phyloP scores from a whole-genome alignment of 208 protist genomes.

The Wallacemonas sp. region DNA sequence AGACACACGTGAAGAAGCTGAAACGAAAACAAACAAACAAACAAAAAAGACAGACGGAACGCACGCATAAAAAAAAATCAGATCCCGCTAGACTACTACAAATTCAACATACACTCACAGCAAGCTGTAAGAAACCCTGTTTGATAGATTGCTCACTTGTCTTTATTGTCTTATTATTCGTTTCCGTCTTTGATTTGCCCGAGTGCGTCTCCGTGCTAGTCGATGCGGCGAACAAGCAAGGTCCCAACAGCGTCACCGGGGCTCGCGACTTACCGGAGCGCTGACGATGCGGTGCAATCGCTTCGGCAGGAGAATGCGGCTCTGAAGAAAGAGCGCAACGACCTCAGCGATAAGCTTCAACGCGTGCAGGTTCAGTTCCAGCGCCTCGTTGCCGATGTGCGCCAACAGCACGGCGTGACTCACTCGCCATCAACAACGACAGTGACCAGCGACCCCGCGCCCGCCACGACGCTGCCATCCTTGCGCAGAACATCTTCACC shows the following conservation, averaged over 20 bases:
- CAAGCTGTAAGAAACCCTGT: too few relatives aligned
- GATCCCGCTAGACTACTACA: too few relatives aligned
- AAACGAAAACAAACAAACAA: too few relatives aligned
- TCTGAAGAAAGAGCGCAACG: constrained; percentile 58
- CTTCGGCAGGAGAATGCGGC: constrained; percentile 75
- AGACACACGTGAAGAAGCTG: too few relatives aligned
- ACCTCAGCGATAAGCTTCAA: constrained; percentile 65
- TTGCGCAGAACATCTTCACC: background rate
- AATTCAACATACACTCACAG: too few relatives aligned
- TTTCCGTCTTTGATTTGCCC: too few relatives aligned
- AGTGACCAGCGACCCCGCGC: background rate
- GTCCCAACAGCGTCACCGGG: background rate
- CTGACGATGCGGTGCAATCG: constrained; percentile 48
- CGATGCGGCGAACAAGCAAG: constrained; percentile 12
- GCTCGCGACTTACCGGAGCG: background rate
- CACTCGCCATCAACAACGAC: background rate
- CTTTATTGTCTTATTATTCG: too few relatives aligned
- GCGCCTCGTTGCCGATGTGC: constrained; percentile 60
- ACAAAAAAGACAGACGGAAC: too few relatives aligned
- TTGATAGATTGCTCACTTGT: too few relatives aligned
- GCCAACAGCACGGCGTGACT: constrained; percentile 9
- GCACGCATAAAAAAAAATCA: too few relatives aligned
- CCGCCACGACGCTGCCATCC: background rate
- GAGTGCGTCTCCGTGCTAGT: too few relatives aligned
- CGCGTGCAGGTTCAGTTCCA: constrained; percentile 76